A percentile compares a stretch with the other conserved stretches of the same genome.
Evolutionary conservation across 768 basidiomycete species (phyloP).

Genomic region (Amanita subjunquillea): DNA sequence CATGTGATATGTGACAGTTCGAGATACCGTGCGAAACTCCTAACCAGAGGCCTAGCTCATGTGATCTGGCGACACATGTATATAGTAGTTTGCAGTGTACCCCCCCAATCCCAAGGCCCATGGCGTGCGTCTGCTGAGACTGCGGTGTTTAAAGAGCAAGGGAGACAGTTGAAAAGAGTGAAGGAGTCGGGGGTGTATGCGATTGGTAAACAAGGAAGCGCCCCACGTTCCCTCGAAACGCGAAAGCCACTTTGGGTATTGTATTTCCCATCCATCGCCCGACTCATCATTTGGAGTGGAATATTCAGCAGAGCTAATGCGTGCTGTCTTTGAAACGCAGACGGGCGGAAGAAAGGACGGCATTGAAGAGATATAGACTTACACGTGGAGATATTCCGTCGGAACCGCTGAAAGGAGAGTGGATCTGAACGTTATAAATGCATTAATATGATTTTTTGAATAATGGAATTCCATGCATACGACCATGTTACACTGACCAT

Average conservation of each 20-base stretch:
- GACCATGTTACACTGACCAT: neutral
- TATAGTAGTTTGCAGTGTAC: no score
- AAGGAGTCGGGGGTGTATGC: slow-evolving; percentile 37
- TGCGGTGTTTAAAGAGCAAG: no score
- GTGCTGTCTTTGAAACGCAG: slow-evolving; percentile 33
- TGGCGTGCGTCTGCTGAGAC: no score
- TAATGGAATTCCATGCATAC: neutral
- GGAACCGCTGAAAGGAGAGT: slow-evolving; percentile 3
- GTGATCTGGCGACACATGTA: no score
- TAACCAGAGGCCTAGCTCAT: no score
- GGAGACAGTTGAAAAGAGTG: no score
- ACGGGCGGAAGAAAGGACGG: slow-evolving; percentile 1
- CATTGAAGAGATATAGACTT: slow-evolving; percentile 7
- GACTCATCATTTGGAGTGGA: slow-evolving; percentile 10
- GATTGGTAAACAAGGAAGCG: slow-evolving; percentile 18
- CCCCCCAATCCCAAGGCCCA: no score
- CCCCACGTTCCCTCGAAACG: no score
- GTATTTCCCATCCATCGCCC: no score
- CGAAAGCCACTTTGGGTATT: no score
- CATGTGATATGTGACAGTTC: no score
- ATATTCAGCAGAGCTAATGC: slow-evolving; percentile 38
- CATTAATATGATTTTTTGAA: neutral
- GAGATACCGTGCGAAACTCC: no score
- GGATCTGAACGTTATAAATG: neutral
- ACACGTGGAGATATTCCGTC: neutral